Conservation (phyloP, 2,329 filamentous ascomycete species). For the Neonectria hederae region DNA sequence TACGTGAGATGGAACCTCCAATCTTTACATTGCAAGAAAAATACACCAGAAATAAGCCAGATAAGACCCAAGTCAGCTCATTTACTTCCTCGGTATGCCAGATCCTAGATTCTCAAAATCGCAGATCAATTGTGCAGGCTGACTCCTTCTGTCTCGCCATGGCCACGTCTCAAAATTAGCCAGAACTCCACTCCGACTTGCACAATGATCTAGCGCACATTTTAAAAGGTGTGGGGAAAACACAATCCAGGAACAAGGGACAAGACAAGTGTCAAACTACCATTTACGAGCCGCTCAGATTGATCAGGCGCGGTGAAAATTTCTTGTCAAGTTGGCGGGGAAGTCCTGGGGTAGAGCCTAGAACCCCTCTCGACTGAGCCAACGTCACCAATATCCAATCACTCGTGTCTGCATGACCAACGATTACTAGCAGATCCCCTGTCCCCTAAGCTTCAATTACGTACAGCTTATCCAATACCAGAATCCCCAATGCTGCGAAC, state of each 20-base stretch:
- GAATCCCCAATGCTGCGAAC: not conserved
- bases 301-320: conserved; percentile 1
- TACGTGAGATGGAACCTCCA: too few relatives aligned
- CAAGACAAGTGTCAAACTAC: not conserved
- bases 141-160: too few relatives aligned
- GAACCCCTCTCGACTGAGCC: not conserved
- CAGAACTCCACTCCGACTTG: not conserved
- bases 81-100: not conserved
- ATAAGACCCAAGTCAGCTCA: not conserved
- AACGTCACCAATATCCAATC: conserved; percentile 3
- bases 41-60: not conserved
- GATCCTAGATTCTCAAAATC: too few relatives aligned
- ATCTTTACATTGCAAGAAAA: too few relatives aligned
- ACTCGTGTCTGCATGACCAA: not conserved
- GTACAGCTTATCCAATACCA: not conserved
- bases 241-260: not conserved
- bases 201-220: not conserved
- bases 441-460: not conserved
- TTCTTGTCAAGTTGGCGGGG: not conserved
- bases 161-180: not conserved
- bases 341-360: not conserved
- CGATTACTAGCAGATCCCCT: not conserved
- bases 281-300: not conserved
- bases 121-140: too few relatives aligned
- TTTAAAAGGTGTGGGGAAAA: not conserved